These are phyloP conservation scores for Coniochaeta sp. DNA, from an alignment of 2,329 filamentous ascomycete genomes.

Conservation along the genomic window DNA sequence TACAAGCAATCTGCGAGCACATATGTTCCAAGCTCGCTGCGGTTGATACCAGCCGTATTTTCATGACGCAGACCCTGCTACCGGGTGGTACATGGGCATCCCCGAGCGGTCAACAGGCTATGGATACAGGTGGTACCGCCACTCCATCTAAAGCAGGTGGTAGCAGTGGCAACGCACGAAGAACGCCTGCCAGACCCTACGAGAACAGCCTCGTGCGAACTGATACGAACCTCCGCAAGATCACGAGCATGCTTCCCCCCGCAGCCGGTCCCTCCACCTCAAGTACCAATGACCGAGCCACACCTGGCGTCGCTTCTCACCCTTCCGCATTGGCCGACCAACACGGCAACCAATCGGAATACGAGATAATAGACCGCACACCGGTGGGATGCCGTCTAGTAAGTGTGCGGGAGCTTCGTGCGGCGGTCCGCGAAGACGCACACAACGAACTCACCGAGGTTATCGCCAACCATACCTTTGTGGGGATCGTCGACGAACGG, in stretches of 20 bases:
- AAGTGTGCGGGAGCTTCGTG: conserved; percentile 80
- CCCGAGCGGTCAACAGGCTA: conserved; percentile 12
- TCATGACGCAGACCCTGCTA: conserved; percentile 86
- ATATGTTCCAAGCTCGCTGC: conserved; percentile 72
- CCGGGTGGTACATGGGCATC: conserved; percentile 48
- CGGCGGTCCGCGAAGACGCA: conserved; percentile 71
- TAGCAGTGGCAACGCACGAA: conserved; percentile 23
- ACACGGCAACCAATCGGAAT: conserved; percentile 41
- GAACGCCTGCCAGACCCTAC: conserved; percentile 50
- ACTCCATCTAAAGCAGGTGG: conserved; percentile 26
- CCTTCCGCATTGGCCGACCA: conserved; percentile 1
- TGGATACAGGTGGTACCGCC: conserved; percentile 11
- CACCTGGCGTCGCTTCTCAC: conserved; percentile 8
- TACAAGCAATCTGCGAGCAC: conserved; percentile 74
- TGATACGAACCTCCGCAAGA: conserved; percentile 83
- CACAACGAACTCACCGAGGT: conserved; percentile 83
- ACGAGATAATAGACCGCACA: conserved; percentile 65
- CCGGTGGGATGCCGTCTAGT: conserved; percentile 64
- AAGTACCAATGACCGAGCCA: conserved; percentile 22
- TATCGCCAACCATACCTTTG: conserved; percentile 82
- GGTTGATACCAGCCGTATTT: conserved; percentile 90
- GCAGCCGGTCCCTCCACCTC: conserved; percentile 21
- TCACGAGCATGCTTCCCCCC: conserved; percentile 88
- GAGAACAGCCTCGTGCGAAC: conserved; percentile 89
- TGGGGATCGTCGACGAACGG: conserved; percentile 83